Evolutionary conservation across 2,329 filamentous ascomycete genomes (phyloP).

Genomic region (Knufia petricola): DNA sequence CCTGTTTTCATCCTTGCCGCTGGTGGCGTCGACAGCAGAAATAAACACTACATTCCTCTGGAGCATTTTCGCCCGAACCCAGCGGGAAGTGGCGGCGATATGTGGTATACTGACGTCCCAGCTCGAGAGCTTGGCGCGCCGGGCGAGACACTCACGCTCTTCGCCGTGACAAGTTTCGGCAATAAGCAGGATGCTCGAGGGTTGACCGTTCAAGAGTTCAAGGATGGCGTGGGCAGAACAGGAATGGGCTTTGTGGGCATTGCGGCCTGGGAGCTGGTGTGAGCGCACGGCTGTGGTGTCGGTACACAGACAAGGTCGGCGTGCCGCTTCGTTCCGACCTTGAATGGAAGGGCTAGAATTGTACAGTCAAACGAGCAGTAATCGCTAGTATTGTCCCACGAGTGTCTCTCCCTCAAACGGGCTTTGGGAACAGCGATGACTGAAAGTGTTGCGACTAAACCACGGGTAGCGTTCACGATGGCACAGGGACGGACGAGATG

Average conservation of each 20-base stretch:
- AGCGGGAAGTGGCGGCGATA: slow-evolving; percentile 56
- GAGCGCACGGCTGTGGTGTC: not conserved
- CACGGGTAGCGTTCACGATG: no score
- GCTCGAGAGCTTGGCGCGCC: slow-evolving; percentile 55
- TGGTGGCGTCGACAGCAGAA: slow-evolving; percentile 55
- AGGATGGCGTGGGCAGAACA: slow-evolving; percentile 37
- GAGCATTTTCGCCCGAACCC: slow-evolving; percentile 37
- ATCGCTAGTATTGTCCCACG: no score
- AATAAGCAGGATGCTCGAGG: slow-evolving; percentile 44
- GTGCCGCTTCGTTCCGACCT: no score
- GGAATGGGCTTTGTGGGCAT: slow-evolving; percentile 43
- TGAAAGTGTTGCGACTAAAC: no score
- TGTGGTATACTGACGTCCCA: slow-evolving; percentile 70
- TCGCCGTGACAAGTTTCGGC: slow-evolving; percentile 48
- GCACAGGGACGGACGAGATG: no score
- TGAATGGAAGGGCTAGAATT: no score
- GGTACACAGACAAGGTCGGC: no score
- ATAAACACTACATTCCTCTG: slow-evolving; percentile 60
- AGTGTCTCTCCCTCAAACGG: no score
- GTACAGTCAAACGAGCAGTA: no score
- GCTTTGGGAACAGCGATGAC: no score
- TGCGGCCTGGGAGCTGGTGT: slow-evolving; percentile 46
- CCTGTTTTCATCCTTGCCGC: slow-evolving; percentile 62
- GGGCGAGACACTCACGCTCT: slow-evolving; percentile 58
- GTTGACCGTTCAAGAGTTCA: slow-evolving; percentile 40